Evolutionary conservation across 1,284 basidiomycete species (phyloP), one percentile per base, ranked within the genome.

Genomic region (Mycosarcoma maydis): DNA sequence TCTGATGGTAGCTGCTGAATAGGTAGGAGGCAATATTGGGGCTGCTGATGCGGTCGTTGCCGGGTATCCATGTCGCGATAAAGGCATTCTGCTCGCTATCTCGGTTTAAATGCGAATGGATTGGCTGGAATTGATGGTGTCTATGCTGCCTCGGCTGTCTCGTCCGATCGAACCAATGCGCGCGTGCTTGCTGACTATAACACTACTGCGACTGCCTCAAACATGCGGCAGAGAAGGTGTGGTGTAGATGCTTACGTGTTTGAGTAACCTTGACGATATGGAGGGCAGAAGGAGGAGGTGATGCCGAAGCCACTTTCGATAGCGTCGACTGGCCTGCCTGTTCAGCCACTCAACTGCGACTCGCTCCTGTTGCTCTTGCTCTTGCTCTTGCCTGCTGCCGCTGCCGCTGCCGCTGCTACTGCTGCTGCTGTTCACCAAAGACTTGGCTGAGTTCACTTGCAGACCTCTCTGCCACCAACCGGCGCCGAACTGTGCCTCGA

Each of bases 211-310:
- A 0, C 17, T 11, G 10, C n/a, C 11, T 30, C 20, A 33, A 37
- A 42, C 41, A 24, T 42, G 43, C 49, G 47, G 32, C 45, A 24
- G 20, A 17, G 23, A 48, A 20, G 17, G 32, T 26, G 20, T 54
- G 55, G 46, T 54, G 55, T 42, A 54, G 61, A 58, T 50, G 61
- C 61, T 65, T 65, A 65, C 61, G 55, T 65, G 50, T 54, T 46
- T 58, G 55, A 65, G 64, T 56, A 44, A 66, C 64, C 64, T 67
- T 67, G 64, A 61, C 64, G 64, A 67, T 67, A 67, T 67, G 64
- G 64, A 67, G 64, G 51, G 41, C 40, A 53, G 53, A 54, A 59
- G 49, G 52, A 65, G 54, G 55, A 54, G 46, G 26, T 46, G 46
- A 26, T 45, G 30, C 20, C 55, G 41, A 22, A 16, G 47, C 34